A percentile compares a stretch with the other conserved stretches of the same genome.
phyloP scores from a whole-genome alignment of 2,329 filamentous ascomycete genomes.

The Sporothrix luriei region DNA sequence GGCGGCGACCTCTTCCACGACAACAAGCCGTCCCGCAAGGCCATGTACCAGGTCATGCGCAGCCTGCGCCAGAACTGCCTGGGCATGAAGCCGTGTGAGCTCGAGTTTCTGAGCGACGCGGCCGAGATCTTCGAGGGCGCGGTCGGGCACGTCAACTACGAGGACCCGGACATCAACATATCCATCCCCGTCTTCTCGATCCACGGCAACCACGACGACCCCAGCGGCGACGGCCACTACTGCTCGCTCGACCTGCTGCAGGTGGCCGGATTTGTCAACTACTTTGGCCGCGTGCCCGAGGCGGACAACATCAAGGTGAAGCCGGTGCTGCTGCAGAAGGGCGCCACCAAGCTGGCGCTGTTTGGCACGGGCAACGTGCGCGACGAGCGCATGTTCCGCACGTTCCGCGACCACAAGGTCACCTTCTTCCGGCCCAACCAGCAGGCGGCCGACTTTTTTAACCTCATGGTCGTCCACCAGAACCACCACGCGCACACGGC shows the following conservation, averaged over 20 bases:
- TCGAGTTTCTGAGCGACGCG: constrained; percentile 92
- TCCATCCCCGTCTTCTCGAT: constrained; percentile 98
- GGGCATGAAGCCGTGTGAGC: constrained; percentile 90
- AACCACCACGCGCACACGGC: constrained; percentile 92
- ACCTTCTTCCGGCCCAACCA: constrained; percentile 85
- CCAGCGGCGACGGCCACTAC: constrained; percentile 90
- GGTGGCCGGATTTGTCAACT: constrained; percentile 89
- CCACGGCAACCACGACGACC: constrained; percentile 97
- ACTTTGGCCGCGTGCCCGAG: constrained; percentile 89
- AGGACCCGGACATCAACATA: constrained; percentile 95
- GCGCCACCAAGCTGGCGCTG: constrained; percentile 84
- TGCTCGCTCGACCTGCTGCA: constrained; percentile 91
- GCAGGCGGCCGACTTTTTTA: constrained; percentile 91
- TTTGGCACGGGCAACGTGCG: constrained; percentile 96
- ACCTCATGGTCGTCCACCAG: constrained; percentile 90
- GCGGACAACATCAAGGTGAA: constrained; percentile 92
- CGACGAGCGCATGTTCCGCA: constrained; percentile 91
- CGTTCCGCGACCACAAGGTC: constrained; percentile 89
- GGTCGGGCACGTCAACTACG: constrained; percentile 95
- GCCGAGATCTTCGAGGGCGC: constrained; percentile 86
- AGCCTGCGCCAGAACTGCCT: constrained; percentile 90
- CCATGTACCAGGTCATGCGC: constrained; percentile 97
- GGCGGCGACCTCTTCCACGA: constrained; percentile 97
- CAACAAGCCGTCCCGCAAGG: constrained; percentile 93
- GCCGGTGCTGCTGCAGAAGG: constrained; percentile 90